Conservation (phyloP, 805 yeast genomes). For the Sungouiella thailandica region DNA sequence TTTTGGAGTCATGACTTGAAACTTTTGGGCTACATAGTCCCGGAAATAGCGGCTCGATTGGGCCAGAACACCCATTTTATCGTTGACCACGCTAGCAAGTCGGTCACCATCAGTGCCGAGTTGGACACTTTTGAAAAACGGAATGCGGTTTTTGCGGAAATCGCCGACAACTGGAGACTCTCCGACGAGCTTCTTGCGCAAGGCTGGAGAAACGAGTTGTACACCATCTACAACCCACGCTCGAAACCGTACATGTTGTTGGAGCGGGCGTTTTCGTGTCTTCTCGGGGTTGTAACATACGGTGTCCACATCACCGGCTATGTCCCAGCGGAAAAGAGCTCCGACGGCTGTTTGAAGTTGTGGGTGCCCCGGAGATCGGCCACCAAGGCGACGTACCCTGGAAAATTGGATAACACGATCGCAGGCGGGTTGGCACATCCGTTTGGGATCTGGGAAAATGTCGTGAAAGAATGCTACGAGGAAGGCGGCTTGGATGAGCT, state of each 20-base stretch:
- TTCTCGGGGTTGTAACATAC: slow-evolving; percentile 82
- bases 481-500: slow-evolving; percentile 74
- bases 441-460: slow-evolving; percentile 67
- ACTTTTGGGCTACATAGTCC: slow-evolving; percentile 26
- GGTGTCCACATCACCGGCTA: slow-evolving; percentile 89
- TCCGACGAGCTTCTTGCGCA: slow-evolving; percentile 29
- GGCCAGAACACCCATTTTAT: neutral
- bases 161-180: slow-evolving; percentile 40
- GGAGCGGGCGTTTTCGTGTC: slow-evolving; percentile 78
- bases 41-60: slow-evolving; percentile 21
- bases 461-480: slow-evolving; percentile 80
- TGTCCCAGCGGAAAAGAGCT: slow-evolving; percentile 39
- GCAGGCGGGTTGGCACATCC: slow-evolving; percentile 95
- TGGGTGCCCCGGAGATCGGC: slow-evolving; percentile 86
- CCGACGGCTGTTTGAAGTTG: slow-evolving; percentile 41
- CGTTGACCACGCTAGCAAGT: slow-evolving; percentile 5
- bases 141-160: slow-evolving; percentile 31
- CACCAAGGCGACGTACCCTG: slow-evolving; percentile 83
- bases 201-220: slow-evolving; percentile 87
- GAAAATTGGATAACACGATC: slow-evolving; percentile 85
- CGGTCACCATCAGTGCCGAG: slow-evolving; percentile 20
- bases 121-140: slow-evolving; percentile 26
- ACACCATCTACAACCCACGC: slow-evolving; percentile 59
- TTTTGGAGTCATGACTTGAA: slow-evolving; percentile 27
- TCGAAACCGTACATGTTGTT: slow-evolving; percentile 56